Percentiles rank a stretch among this genome's conserved stretches.
phyloP scores from a whole-genome alignment of 805 yeast species.

The Barnettozyma botsteinii region DNA sequence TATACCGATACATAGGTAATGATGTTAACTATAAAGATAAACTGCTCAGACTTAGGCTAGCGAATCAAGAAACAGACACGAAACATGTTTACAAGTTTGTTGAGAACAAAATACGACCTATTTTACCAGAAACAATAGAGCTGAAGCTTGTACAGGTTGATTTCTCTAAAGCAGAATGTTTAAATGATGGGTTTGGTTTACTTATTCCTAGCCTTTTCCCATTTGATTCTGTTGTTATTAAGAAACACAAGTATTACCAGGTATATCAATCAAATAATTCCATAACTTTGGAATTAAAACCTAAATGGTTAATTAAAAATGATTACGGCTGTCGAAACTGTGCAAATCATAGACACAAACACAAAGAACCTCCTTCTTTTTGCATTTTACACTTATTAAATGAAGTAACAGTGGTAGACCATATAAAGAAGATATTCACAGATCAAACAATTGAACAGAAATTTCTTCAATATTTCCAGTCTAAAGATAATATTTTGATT shows the following conservation, averaged over 20 bases:
- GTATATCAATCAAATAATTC: conserved; percentile 19
- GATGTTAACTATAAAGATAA: conserved; percentile 27
- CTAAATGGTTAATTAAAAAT: conserved; percentile 48
- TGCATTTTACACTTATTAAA: conserved; percentile 41
- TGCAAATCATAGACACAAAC: conserved; percentile 38
- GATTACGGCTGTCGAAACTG: conserved; percentile 48
- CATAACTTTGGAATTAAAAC: conserved; percentile 46
- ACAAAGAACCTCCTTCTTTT: conserved; percentile 29
- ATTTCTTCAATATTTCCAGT: conserved; percentile 20
- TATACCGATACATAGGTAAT: conserved; percentile 35
- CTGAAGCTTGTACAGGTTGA: conserved; percentile 12
- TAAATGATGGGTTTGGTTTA: conserved; percentile 38
- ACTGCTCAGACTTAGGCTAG: conserved; percentile 31
- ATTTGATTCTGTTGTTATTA: conserved; percentile 26
- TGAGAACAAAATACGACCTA: conserved; percentile 10
- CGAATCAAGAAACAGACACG: conserved; percentile 13
- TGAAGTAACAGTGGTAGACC: background rate
- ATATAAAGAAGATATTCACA: conserved; percentile 3
- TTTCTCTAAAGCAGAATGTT: conserved; percentile 9
- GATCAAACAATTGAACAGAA: background rate
- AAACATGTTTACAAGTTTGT: conserved; percentile 14
- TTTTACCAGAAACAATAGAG: conserved; percentile 27
- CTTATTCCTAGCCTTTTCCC: conserved; percentile 38
- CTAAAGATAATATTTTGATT: conserved; percentile 19
- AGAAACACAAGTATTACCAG: conserved; percentile 33